Conservation (phyloP, 352 stramenopile genomes). For the Phytopythium helicoides region DNA sequence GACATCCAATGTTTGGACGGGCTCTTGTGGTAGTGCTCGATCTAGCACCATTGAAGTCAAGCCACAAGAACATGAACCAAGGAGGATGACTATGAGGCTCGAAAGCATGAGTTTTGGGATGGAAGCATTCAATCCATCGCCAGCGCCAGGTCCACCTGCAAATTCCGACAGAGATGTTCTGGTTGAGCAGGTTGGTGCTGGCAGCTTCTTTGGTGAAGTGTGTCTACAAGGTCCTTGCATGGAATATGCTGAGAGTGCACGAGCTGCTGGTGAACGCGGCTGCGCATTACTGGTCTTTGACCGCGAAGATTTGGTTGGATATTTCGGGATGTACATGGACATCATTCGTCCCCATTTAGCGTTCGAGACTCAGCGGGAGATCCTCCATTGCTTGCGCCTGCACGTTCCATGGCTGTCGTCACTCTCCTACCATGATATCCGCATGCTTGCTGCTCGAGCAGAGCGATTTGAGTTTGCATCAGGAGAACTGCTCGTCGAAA, state of each 20-base stretch:
- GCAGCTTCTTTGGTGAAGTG: conserved; percentile 65
- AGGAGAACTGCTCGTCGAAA: conserved; percentile 42
- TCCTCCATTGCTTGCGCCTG: conserved; percentile 38
- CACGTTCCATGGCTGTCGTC: conserved; percentile 37
- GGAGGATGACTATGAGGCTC: neutral
- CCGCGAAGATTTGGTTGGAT: conserved; percentile 51
- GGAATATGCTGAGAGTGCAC: conserved; percentile 54
- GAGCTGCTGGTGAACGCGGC: conserved; percentile 11
- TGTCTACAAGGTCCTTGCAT: conserved; percentile 27
- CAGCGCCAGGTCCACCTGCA: neutral
- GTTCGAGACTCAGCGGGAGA: conserved; percentile 49
- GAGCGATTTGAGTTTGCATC: conserved; percentile 36
- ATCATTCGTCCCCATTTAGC: conserved; percentile 55
- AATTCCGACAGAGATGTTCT: neutral
- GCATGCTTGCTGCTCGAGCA: conserved; percentile 37
- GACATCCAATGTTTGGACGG: neutral
- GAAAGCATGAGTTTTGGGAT: conserved; percentile 1
- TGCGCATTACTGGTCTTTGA: conserved; percentile 53
- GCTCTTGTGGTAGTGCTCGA: neutral
- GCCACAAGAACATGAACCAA: neutral
- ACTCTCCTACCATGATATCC: conserved; percentile 57
- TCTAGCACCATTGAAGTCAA: neutral
- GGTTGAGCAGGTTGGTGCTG: conserved; percentile 31
- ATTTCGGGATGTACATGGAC: conserved; percentile 67
- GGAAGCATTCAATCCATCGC: neutral